Evolutionary conservation across 495 filamentous ascomycete species (phyloP).

Genomic region (Penicillium malachiteum): DNA sequence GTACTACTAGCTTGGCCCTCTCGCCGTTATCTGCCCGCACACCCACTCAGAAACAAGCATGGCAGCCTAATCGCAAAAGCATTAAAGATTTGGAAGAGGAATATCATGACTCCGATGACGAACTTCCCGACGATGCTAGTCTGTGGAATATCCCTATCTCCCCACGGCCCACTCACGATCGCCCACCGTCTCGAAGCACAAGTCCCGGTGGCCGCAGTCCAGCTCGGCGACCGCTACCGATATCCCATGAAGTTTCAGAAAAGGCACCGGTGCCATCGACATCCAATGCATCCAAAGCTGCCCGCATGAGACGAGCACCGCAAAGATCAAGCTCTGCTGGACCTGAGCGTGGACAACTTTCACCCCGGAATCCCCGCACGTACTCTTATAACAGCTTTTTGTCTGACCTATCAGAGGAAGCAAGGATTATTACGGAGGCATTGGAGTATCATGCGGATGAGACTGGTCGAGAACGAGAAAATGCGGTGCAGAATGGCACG

Average conservation of each 20-base stretch:
- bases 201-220: conserved; percentile 56
- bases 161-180: conserved; percentile 69
- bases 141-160: conserved; percentile 96
- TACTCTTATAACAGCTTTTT: conserved; percentile 86
- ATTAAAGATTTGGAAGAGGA: conserved; percentile 79
- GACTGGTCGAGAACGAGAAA: conserved; percentile 50
- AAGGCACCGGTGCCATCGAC: conserved; percentile 9
- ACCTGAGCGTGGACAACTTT: conserved; percentile 46
- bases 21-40: conserved; percentile 36
- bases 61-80: conserved; percentile 79
- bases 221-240: conserved; percentile 40
- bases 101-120: conserved; percentile 85
- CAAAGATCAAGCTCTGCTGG: conserved; percentile 47
- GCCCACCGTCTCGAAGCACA: conserved; percentile 48
- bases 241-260: conserved; percentile 41
- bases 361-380: conserved; percentile 56
- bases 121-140: conserved; percentile 87
- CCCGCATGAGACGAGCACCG: conserved; percentile 27
- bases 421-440: conserved; percentile 83
- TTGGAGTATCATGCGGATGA: conserved; percentile 81
- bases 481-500: conserved; percentile 50
- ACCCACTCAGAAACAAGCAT: conserved; percentile 46
- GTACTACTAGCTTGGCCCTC: conserved; percentile 34
- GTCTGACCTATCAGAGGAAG: conserved; percentile 79
- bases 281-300: conserved; percentile 31